Base-by-base conservation (phyloP, 192 early-diverging fungal species). In the Phycomyces nitens region DNA sequence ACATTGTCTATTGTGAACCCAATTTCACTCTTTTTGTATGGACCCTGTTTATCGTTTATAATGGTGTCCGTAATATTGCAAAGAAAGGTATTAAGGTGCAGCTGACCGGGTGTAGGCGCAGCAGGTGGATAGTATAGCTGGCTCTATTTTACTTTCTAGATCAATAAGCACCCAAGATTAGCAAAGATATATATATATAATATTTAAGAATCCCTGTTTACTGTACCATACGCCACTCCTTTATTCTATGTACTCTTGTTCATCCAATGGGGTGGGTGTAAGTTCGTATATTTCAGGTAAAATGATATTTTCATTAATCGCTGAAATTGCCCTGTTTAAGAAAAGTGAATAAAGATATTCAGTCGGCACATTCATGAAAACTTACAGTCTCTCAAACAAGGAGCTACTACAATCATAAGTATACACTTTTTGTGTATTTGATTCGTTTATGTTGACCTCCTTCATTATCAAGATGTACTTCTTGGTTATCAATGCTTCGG, bases 1-100 rank as follows among this genome's bases (percentile, higher is more conserved):
- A 58, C 20, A 58, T 58, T 18, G 42, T 58, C 57, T 42, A 43
- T 41, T 43, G 40, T 58, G 22, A 58, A 58, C n/a, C 57, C 57
- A 21, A 58, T 44, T 58, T 58, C 40, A 58, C 57, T 43, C 57
- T 58, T 58, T 58, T 58, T 34, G 29, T 34, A 5, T 2, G 26
- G 40, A 18, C n/a, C 27, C 34, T 57, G 56, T 43, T 58, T 58
- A 0, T 56, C 57, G 21, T 58, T 40, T n/a, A 58, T 42, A 42
- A 43, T 41, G 10, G 52, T 53, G 52, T 53, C 52, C 21, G 52
- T 26, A n/a, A 53, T 18, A 53, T 18, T 53, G 21, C 52, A 53
- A 12, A 58, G 57, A 58, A 42, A 42, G 20, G 57, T 58, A 42
- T 43, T 58, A 42, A 41, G 40, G 21, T 53, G 52, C 21, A 53